Evolutionary conservation across 1,284 basidiomycete species (phyloP).

Genomic region (Cryptococcus sp.): DNA sequence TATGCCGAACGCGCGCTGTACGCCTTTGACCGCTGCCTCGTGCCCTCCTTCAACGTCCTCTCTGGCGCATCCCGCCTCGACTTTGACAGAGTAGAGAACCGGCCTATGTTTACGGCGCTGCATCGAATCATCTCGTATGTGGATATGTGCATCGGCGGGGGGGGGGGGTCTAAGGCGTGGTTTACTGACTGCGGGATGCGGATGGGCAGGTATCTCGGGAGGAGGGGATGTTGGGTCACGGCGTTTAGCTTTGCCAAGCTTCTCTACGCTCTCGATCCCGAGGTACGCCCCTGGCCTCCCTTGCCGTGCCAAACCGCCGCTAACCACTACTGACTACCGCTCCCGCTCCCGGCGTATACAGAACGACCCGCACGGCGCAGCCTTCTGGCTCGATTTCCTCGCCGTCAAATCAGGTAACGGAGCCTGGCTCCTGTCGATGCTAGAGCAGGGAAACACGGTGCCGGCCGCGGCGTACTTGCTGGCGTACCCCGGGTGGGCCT

Average conservation of each 20-base stretch:
- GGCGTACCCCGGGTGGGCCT: constrained; percentile 77
- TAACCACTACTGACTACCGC: too few relatives aligned
- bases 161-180: not conserved
- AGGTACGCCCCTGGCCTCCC: constrained; percentile 48
- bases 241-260: constrained; percentile 84
- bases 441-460: constrained; percentile 48
- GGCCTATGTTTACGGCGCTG: constrained; percentile 56
- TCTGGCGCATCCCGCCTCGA: constrained; percentile 75
- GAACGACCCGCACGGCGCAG: constrained; percentile 76
- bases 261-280: constrained; percentile 74
- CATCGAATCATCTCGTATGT: constrained; percentile 71
- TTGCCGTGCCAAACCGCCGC: too few relatives aligned
- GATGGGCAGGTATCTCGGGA: constrained; percentile 64
- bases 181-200: not conserved
- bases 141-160: too few relatives aligned
- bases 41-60: constrained; percentile 77
- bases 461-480: constrained; percentile 51
- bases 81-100: constrained; percentile 60
- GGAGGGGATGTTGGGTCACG: constrained; percentile 81
- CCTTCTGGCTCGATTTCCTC: constrained; percentile 79
- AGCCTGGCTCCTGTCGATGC: constrained; percentile 72
- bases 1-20: constrained; percentile 82
- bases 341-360: constrained; percentile 5
- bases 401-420: constrained; percentile 74
- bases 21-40: constrained; percentile 80